Conservation (phyloP, 345 rosid species). For the Acer campestre region DNA sequence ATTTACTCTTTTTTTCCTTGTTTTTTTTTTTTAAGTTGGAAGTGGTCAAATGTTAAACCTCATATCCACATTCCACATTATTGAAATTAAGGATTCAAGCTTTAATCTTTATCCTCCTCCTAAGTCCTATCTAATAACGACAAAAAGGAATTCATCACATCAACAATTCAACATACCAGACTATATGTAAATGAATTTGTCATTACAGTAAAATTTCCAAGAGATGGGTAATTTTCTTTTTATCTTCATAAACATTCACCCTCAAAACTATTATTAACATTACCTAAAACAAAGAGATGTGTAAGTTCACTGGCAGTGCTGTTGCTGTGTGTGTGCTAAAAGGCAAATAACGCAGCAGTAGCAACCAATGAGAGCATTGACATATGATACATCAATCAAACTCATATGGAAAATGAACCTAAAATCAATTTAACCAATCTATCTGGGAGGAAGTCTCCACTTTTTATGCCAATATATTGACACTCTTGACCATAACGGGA, state of each 20-base stretch:
- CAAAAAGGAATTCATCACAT: neutral
- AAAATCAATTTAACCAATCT: constrained; percentile 32
- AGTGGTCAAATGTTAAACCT: too few relatives aligned
- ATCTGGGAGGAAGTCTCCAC: constrained; percentile 71
- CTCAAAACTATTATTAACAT: constrained; percentile 27
- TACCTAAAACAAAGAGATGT: constrained; percentile 9
- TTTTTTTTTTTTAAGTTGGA: too few relatives aligned
- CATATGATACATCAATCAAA: constrained; percentile 25
- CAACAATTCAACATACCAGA: neutral
- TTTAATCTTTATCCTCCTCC: too few relatives aligned
- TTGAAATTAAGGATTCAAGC: too few relatives aligned
- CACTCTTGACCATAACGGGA: constrained; percentile 83
- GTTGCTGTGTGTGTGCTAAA: neutral
- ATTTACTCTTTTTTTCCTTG: too few relatives aligned
- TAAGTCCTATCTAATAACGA: too few relatives aligned
- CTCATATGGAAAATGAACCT: constrained; percentile 1
- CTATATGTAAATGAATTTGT: neutral
- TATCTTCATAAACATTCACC: constrained; percentile 13
- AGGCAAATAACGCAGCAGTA: neutral
- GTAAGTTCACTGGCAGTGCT: neutral
- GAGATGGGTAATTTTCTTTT: neutral
- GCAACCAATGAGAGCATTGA: constrained; percentile 27
- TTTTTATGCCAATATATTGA: constrained; percentile 92
- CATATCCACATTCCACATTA: too few relatives aligned
- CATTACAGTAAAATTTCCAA: neutral